Evolutionary conservation across 306 rosid genomes (phyloP), one percentile per base, ranked within the genome.

Genomic region (Alnus glutinosa): DNA sequence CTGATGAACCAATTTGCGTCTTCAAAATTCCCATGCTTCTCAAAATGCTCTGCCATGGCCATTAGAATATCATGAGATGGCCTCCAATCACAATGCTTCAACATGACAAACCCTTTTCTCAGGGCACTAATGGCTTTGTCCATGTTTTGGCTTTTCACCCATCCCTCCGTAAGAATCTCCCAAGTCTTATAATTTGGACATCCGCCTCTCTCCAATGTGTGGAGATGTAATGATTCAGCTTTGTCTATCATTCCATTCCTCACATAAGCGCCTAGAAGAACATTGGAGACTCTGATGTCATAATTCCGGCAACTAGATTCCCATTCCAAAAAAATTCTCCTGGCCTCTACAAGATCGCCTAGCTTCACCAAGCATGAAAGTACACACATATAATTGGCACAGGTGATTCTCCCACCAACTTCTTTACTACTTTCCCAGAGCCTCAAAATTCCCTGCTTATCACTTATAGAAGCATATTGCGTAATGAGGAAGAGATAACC

Each of bases 101-200:
- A 49, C 90, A 83, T 72, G 16, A 64, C 59, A 71, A 83, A 89
- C 73, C 90, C 93, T 71, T 84, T 85, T 79, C 79, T 84, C 89
- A 92, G 77, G 14, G 90, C 87, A 84, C 84, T 70, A 71, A 92
- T 67, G 72, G 91, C 94, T 85, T 84, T 76, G 1, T 84, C 95
- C 86, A 86, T 85, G 76, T 83, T 77, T 74, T 85, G 71, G 80
- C 59, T 36, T 55, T 83, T 89, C 83, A 88, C 64, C 87, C 86
- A 87, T 79, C 97, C 97, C 82, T 94, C 97, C 68, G 86, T 76
- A 46, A 94, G 92, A 87, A 92, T 94, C 86, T 94, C 98, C 93
- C 97, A 87, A 13, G 98, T 92, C 85, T 91, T 94, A 77, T 91
- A 92, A 84, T 91, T 94, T 5, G 98, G 97, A 78, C 73, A 67